phyloP scores from a whole-genome alignment of 495 filamentous ascomycete species.

The Choiromyces venosus region DNA sequence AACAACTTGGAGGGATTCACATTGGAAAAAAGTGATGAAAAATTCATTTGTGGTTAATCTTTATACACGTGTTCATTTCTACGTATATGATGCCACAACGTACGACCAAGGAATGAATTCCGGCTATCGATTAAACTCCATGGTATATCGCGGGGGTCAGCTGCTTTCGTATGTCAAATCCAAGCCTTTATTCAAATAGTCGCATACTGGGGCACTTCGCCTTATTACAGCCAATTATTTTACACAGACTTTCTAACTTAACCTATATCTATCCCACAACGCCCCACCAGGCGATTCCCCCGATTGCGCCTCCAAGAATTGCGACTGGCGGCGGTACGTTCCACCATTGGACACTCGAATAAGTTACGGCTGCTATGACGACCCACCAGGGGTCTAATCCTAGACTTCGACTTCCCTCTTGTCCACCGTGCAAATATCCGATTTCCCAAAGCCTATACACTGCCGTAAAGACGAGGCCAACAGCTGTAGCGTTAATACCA shows the following conservation, averaged over 20 bases:
- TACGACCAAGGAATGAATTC: neutral
- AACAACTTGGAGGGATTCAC: neutral
- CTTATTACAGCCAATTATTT: neutral
- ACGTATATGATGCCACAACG: neutral
- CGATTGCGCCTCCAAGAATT: conserved; percentile 59
- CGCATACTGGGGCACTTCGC: neutral
- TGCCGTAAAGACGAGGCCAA: conserved; percentile 75
- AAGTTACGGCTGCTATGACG: conserved; percentile 59
- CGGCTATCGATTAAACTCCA: neutral
- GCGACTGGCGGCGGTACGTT: conserved; percentile 54
- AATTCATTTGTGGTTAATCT: neutral
- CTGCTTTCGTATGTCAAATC: neutral
- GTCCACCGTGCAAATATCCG: conserved; percentile 57
- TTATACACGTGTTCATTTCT: neutral
- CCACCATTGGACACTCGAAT: conserved; percentile 61
- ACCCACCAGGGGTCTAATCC: conserved; percentile 71
- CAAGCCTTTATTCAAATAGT: neutral
- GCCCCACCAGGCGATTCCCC: conserved; percentile 63
- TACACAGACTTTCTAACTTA: neutral
- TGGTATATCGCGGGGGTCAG: neutral
- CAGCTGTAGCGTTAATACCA: conserved; percentile 70
- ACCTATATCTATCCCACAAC: conserved; percentile 43
- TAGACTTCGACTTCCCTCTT: conserved; percentile 53
- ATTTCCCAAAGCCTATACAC: conserved; percentile 81
- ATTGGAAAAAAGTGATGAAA: neutral